Percentiles rank a stretch among this genome's conserved stretches.
phyloP scores from a whole-genome alignment of 345 rosid genomes.

The Citrus unshiu region DNA sequence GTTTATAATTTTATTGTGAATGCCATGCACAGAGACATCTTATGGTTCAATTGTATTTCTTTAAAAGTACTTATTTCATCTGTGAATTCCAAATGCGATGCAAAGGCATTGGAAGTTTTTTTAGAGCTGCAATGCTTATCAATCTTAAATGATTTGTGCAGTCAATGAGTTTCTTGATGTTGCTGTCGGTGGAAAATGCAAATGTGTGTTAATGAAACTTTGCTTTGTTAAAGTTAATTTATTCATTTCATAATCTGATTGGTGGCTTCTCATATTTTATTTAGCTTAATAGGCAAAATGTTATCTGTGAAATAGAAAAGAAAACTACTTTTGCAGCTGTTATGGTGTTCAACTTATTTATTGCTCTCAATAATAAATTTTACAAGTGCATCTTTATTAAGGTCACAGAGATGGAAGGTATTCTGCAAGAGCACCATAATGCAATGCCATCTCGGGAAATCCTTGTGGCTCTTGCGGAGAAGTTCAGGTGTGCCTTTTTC shows the following conservation, averaged over 20 bases:
- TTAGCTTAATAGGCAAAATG: neutral
- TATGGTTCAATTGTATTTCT: no score
- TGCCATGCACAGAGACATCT: neutral
- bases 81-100: neutral
- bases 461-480: slow-evolving; percentile 79
- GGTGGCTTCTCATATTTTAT: neutral
- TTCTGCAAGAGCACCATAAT: slow-evolving; percentile 74
- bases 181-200: neutral
- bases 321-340: neutral
- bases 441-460: slow-evolving; percentile 72
- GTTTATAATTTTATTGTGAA: neutral
- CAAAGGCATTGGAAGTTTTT: no score
- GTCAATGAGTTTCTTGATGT: neutral
- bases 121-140: no score
- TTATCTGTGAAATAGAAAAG: neutral
- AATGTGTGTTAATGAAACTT: neutral
- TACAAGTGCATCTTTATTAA: slow-evolving; percentile 17
- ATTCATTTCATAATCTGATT: neutral
- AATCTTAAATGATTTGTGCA: no score
- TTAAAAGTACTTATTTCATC: neutral
- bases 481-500: slow-evolving; percentile 61
- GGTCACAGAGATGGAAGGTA: slow-evolving; percentile 95
- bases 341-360: neutral
- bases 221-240: neutral
- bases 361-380: neutral